phyloP scores from a whole-genome alignment of 495 filamentous ascomycete genomes.

The Aspergillus campestris region DNA sequence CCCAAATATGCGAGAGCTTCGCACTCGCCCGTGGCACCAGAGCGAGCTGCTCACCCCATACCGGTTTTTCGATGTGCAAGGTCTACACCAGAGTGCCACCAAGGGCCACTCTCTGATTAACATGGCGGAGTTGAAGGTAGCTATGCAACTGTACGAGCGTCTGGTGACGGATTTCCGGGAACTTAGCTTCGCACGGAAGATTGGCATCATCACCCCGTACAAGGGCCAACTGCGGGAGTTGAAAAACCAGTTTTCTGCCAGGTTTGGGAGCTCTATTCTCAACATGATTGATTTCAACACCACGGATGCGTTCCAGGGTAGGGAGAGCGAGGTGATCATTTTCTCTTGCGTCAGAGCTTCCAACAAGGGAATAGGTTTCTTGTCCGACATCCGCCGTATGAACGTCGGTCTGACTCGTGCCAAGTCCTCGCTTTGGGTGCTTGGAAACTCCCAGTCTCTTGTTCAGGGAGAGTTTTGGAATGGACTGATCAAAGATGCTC shows the following conservation, averaged over 20 bases:
- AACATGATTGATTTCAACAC: slow-evolving; percentile 92
- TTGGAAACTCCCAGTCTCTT: slow-evolving; percentile 82
- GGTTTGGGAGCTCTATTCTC: slow-evolving; percentile 67
- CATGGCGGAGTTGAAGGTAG: slow-evolving; percentile 72
- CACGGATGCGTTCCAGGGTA: slow-evolving; percentile 94
- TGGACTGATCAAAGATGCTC: slow-evolving; percentile 73
- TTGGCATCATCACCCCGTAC: slow-evolving; percentile 96
- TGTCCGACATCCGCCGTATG: slow-evolving; percentile 97
- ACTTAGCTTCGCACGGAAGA: slow-evolving; percentile 67
- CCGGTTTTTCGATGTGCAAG: slow-evolving; percentile 94
- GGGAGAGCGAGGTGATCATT: slow-evolving; percentile 95
- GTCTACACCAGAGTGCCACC: slow-evolving; percentile 67
- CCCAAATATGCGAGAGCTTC: slow-evolving; percentile 64
- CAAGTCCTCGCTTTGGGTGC: slow-evolving; percentile 89
- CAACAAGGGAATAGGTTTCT: slow-evolving; percentile 90
- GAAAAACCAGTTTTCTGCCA: slow-evolving; percentile 56
- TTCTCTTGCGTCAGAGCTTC: slow-evolving; percentile 96
- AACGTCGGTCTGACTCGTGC: slow-evolving; percentile 96
- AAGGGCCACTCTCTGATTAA: slow-evolving; percentile 88
- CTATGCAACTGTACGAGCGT: slow-evolving; percentile 73
- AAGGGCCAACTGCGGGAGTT: slow-evolving; percentile 84
- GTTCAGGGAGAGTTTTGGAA: slow-evolving; percentile 85
- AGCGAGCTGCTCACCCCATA: slow-evolving; percentile 79
- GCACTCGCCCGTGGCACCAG: slow-evolving; percentile 75
- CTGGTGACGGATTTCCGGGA: slow-evolving; percentile 61